Percentiles rank a stretch among this genome's conserved stretches.
Conservation (phyloP, 148 eudicot genomes). For the Chenopodium formosanum region DNA sequence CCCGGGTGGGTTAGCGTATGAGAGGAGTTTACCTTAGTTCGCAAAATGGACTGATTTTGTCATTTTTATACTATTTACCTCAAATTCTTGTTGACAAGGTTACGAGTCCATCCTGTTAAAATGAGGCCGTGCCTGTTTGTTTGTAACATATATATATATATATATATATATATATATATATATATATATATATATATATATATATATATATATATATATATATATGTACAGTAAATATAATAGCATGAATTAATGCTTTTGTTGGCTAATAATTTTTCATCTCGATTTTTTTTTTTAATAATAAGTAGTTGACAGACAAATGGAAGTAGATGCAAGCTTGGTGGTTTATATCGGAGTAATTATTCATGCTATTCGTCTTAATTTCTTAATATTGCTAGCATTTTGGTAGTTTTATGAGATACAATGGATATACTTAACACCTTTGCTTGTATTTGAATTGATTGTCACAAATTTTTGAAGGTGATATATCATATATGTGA, state of each 20-base stretch:
- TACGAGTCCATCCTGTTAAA: too few relatives aligned
- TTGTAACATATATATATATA: neutral
- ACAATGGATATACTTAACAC: neutral
- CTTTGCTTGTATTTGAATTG: constrained; percentile 15
- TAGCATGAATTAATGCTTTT: neutral
- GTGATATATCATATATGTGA: too few relatives aligned
- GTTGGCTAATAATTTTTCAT: too few relatives aligned
- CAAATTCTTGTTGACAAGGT: too few relatives aligned
- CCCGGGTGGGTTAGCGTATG: too few relatives aligned
- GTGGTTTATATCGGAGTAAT: neutral
- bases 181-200: too few relatives aligned
- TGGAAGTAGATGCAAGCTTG: constrained; percentile 14
- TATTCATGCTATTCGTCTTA: neutral
- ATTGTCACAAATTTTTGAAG: neutral
- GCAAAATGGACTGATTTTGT: too few relatives aligned
- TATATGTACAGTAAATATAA: neutral
- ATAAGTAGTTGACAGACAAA: neutral
- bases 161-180: too few relatives aligned
- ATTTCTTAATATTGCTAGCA: neutral
- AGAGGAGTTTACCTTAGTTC: too few relatives aligned
- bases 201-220: too few relatives aligned
- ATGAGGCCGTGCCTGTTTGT: too few relatives aligned
- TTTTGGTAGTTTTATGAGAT: neutral
- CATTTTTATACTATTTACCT: too few relatives aligned
- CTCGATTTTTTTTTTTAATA: neutral